phyloP scores from a whole-genome alignment of 495 filamentous ascomycete genomes.

The Penicillium arizonense region DNA sequence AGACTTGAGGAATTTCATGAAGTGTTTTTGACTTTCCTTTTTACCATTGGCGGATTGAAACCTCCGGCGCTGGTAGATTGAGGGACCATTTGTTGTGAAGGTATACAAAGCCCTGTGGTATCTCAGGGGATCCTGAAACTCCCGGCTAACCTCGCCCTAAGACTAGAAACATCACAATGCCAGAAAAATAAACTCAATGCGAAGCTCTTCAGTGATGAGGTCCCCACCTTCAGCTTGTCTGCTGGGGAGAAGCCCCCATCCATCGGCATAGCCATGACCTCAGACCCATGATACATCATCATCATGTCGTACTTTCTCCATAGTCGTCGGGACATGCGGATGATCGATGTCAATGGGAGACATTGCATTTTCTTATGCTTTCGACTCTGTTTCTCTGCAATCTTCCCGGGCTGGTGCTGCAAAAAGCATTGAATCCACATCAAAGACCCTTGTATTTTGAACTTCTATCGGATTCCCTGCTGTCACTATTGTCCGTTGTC shows the following conservation, averaged over 20 bases:
- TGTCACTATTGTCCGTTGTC: not conserved
- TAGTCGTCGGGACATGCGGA: constrained; percentile 15
- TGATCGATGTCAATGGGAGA: not conserved
- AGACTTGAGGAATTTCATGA: not conserved
- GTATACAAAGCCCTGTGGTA: not conserved
- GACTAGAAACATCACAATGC: not conserved
- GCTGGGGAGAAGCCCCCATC: not conserved
- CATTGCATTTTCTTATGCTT: not conserved
- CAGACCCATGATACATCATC: constrained; percentile 23
- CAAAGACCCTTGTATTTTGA: not conserved
- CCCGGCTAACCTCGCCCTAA: not conserved
- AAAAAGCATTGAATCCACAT: not conserved
- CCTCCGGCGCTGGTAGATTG: constrained; percentile 9
- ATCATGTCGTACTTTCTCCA: constrained; percentile 27
- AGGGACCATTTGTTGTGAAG: not conserved
- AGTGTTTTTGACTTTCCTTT: not conserved
- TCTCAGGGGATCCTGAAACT: not conserved
- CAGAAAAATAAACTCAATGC: not conserved
- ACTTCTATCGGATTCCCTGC: not conserved
- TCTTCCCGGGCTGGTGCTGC: not conserved
- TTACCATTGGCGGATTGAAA: constrained; percentile 20
- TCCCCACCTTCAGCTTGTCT: constrained; percentile 6
- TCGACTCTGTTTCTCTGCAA: not conserved
- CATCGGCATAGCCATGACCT: constrained; percentile 26
- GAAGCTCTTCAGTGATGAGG: not conserved